These are phyloP conservation scores for Umbilicus rupestris DNA, from an alignment of 164 flowering plant species.

Conservation along the genomic window DNA sequence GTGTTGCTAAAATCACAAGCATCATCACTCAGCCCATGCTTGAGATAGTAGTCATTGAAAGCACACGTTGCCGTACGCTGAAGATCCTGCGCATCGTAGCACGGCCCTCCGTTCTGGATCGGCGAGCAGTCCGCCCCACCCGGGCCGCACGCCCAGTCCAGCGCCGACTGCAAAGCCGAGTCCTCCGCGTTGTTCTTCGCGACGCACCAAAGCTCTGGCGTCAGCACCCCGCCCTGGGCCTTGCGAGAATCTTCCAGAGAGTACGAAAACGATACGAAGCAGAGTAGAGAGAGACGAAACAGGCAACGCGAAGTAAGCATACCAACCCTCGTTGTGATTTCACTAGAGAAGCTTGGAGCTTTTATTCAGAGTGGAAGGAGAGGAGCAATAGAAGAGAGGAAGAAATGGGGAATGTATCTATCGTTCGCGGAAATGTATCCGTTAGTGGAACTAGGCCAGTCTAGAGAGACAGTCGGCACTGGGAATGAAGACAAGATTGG, in stretches of 20 bases:
- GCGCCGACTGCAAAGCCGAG: constrained; percentile 47
- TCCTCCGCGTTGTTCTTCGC: constrained; percentile 92
- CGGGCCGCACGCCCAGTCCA: constrained; percentile 82
- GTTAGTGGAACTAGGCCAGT: neutral
- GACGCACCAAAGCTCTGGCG: constrained; percentile 70
- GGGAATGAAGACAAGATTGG: too few relatives aligned
- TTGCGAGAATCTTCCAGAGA: constrained; percentile 1
- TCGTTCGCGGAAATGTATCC: neutral
- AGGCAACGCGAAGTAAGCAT: neutral
- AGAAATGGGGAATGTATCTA: neutral
- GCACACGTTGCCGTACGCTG: constrained; percentile 59
- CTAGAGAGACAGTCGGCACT: too few relatives aligned
- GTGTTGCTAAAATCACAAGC: constrained; percentile 45
- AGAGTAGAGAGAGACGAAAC: constrained; percentile 4
- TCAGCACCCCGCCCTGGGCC: constrained; percentile 15
- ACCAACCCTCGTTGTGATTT: neutral
- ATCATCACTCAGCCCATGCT: constrained; percentile 37
- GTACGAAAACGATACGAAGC: constrained; percentile 3
- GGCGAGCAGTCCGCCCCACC: constrained; percentile 66
- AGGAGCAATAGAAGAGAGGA: neutral
- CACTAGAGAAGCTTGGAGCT: neutral
- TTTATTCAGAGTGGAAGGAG: neutral
- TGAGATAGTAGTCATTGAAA: constrained; percentile 66
- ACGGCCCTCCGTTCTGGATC: constrained; percentile 54
- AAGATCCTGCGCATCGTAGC: constrained; percentile 44